A percentile compares a stretch with the other conserved stretches of the same genome.
These are phyloP conservation scores for Aspergillus terreus DNA, from an alignment of 2,329 filamentous ascomycete genomes.

Conservation along the genomic window DNA sequence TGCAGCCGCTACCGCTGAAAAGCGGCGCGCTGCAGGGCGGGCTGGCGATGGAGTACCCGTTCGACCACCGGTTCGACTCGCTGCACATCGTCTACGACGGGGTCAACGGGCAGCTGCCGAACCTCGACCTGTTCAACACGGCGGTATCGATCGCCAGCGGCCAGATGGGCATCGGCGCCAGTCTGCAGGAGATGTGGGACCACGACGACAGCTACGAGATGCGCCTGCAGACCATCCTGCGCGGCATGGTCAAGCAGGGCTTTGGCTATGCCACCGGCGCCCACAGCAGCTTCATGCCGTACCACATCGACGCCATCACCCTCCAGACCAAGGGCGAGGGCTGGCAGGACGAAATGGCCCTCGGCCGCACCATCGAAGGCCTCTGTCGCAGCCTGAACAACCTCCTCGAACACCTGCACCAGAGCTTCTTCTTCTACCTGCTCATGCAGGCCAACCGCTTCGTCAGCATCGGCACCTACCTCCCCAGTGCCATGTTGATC, in stretches of 20 bases:
- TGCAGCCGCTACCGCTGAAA: slow-evolving; percentile 79
- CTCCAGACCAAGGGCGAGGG: slow-evolving; percentile 85
- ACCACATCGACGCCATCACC: slow-evolving; percentile 94
- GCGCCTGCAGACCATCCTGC: slow-evolving; percentile 80
- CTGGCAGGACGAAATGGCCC: slow-evolving; percentile 96
- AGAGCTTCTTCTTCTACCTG: slow-evolving; percentile 99
- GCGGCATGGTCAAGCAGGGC: slow-evolving; percentile 89
- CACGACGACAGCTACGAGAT: slow-evolving; percentile 75
- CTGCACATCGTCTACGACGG: slow-evolving; percentile 93
- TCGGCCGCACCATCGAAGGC: slow-evolving; percentile 85
- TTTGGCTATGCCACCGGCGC: slow-evolving; percentile 84
- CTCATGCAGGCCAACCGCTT: slow-evolving; percentile 89
- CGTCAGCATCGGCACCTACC: slow-evolving; percentile 95
- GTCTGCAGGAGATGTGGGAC: slow-evolving; percentile 79
- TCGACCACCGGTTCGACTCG: slow-evolving; percentile 77
- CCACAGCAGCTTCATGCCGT: slow-evolving; percentile 94
- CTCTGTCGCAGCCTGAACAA: slow-evolving; percentile 94
- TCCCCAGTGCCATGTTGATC: slow-evolving; percentile 95
- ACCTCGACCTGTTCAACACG: slow-evolving; percentile 93
- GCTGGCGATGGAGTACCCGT: slow-evolving; percentile 88
- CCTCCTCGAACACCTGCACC: slow-evolving; percentile 90
- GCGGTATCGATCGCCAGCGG: slow-evolving; percentile 81
- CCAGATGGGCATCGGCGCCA: slow-evolving; percentile 85
- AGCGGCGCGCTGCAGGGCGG: slow-evolving; percentile 90
- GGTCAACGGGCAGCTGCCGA: slow-evolving; percentile 90